Percentiles rank a stretch among this genome's conserved stretches.
phyloP scores from a whole-genome alignment of 768 basidiomycete genomes.

The Naganishia randhawae region DNA sequence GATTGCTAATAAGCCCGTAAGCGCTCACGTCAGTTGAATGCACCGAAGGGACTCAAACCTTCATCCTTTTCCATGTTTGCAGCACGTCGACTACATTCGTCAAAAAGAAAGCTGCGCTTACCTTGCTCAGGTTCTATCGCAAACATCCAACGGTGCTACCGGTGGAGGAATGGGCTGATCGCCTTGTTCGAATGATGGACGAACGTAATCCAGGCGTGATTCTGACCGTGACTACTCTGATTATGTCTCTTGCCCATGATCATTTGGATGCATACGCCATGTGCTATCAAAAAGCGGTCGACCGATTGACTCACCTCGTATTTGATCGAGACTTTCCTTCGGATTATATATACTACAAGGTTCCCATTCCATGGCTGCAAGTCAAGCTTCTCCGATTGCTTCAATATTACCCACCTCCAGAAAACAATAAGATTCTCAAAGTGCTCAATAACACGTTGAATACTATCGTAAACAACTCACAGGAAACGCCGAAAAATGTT shows the following conservation, averaged over 20 bases:
- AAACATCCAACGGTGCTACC: conserved; percentile 94
- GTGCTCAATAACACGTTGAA: conserved; percentile 79
- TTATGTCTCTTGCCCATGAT: conserved; percentile 91
- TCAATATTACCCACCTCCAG: conserved; percentile 93
- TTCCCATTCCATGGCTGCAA: conserved; percentile 95
- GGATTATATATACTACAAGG: conserved; percentile 94
- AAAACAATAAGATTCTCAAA: conserved; percentile 73
- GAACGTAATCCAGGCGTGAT: conserved; percentile 90
- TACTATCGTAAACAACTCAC: conserved; percentile 78
- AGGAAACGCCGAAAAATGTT: conserved; percentile 82
- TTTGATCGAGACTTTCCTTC: conserved; percentile 83
- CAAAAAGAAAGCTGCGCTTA: conserved; percentile 96
- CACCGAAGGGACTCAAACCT: neutral
- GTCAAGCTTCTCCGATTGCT: conserved; percentile 87
- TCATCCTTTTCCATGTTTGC: neutral
- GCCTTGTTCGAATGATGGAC: conserved; percentile 93
- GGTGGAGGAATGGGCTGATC: conserved; percentile 88
- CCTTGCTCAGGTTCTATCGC: conserved; percentile 83
- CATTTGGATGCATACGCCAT: conserved; percentile 83
- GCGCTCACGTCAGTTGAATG: conserved; percentile 32
- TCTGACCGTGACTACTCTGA: conserved; percentile 84
- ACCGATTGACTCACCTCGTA: conserved; percentile 80
- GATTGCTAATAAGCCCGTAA: conserved; percentile 89
- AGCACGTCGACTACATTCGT: conserved; percentile 94
- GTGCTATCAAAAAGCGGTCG: conserved; percentile 91